Conservation (phyloP, 768 basidiomycete genomes). For the Trametes cinnabarina region DNA sequence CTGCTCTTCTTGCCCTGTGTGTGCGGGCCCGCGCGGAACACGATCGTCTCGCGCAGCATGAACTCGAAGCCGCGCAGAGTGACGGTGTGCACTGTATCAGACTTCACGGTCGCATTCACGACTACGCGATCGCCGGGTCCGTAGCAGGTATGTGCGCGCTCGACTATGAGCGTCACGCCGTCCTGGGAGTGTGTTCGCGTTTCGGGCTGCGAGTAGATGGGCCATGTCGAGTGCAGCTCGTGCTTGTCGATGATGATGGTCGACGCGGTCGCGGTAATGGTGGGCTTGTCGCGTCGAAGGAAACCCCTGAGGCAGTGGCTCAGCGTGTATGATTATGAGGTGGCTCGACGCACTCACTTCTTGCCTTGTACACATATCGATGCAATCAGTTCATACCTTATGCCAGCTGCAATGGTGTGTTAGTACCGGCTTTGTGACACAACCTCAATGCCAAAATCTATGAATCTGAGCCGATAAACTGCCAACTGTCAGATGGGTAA, state of each 20-base stretch:
- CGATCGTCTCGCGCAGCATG: conserved; percentile 71
- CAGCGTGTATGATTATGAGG: neutral
- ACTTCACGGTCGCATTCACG: conserved; percentile 69
- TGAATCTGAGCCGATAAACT: neutral
- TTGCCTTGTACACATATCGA: conserved; percentile 85
- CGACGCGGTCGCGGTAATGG: conserved; percentile 63
- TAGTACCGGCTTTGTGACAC: neutral
- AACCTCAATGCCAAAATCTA: neutral
- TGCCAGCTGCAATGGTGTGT: conserved; percentile 52
- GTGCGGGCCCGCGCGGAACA: conserved; percentile 65
- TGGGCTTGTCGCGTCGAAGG: conserved; percentile 75
- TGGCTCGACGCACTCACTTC: conserved; percentile 46
- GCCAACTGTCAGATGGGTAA: neutral
- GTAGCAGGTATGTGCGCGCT: conserved; percentile 75
- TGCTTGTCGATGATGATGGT: conserved; percentile 88
- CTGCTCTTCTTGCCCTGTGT: conserved; percentile 53
- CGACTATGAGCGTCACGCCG: conserved; percentile 71
- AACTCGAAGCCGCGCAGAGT: conserved; percentile 84
- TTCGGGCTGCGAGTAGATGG: conserved; percentile 79
- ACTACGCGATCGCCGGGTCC: conserved; percentile 82
- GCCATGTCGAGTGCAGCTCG: conserved; percentile 92
- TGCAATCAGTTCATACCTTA: conserved; percentile 88
- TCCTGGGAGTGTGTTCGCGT: conserved; percentile 63
- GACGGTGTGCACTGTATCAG: conserved; percentile 63
- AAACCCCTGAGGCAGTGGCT: conserved; percentile 55